Evolutionary conservation across 441 rosid genomes (phyloP), one percentile per base, ranked within the genome.

Genomic region (Populus trichocarpa): DNA sequence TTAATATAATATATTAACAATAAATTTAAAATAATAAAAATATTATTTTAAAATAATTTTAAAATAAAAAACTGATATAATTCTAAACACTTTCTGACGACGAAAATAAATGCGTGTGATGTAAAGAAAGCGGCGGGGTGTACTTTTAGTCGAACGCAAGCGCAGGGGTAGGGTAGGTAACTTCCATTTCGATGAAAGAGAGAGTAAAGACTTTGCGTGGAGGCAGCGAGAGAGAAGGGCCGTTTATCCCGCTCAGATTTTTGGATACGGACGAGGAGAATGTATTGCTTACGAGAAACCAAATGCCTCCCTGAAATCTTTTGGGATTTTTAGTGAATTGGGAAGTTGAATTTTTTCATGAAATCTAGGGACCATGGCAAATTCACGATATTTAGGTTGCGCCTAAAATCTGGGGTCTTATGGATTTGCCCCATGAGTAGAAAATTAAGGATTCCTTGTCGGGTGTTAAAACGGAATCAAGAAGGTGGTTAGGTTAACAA

Each of bases 201-300:
- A 67, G 18, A 18, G 38, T 20, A 33, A 8, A 12, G 71, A n/a
- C 18, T 18, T 33, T 3, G 11, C 16, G 71, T 33, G 26, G 36
- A 33, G 71, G 12, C 40, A 20, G n/a, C 1, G 42, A 59, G 50
- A 7, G 23, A 20, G 36, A 12, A 26, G 53, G 28, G 65, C 10
- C 40, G 75, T 25, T 13, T 71, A 10, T 8, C 3, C 18, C 36
- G n/a, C 64, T 1, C 57, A 9, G 72, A 72, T 46, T 72, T 72
- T 53, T 16, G 67, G 61, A 40, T 70, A 42, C 61, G 38, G 36
- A 14, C 63, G 22, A 75, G 71, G 36, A 66, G 40, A 25, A 38
- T 74, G 77, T 38, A 35, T 8, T 64, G 59, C 61, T 63, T 22
- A 8, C 10, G 25, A 22, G 69, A 74, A 65, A 74, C 77, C 33